A percentile compares a stretch with the other conserved stretches of the same genome.
Evolutionary conservation across 2,329 filamentous ascomycete genomes (phyloP).

Genomic region (Colletotrichum theobromicola): DNA sequence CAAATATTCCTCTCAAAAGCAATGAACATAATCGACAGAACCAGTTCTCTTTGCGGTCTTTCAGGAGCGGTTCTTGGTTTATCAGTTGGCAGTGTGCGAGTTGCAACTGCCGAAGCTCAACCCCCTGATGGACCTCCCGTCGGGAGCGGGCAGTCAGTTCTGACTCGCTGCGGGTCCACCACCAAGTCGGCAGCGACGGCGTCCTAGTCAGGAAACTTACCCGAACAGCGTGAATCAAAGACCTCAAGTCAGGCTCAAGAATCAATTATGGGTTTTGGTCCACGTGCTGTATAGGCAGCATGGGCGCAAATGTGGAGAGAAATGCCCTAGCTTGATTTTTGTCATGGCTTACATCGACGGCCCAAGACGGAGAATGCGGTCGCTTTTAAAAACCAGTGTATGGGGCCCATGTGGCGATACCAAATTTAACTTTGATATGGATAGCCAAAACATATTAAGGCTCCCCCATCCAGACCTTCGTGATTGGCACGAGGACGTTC

Average conservation of each 20-base stretch:
- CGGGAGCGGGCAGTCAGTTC: background rate
- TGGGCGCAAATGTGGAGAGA: background rate
- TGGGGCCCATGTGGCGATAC: background rate
- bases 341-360: background rate
- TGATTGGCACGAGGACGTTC: background rate
- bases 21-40: accelerated
- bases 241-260: background rate
- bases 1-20: background rate
- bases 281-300: background rate
- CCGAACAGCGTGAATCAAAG: background rate
- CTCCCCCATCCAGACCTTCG: background rate
- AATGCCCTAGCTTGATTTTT: background rate
- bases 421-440: slow-evolving; percentile 10
- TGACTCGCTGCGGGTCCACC: background rate
- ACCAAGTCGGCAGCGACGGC: background rate
- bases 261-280: background rate
- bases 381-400: background rate
- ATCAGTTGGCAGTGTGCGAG: background rate
- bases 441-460: slow-evolving; percentile 4
- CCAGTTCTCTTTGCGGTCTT: background rate
- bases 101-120: background rate
- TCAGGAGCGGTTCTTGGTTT: background rate
- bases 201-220: background rate
- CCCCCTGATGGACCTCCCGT: background rate
- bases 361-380: background rate